These are phyloP conservation scores for Diaporthe sp. DNA, from an alignment of 2,329 filamentous ascomycete species.

Conservation along the genomic window DNA sequence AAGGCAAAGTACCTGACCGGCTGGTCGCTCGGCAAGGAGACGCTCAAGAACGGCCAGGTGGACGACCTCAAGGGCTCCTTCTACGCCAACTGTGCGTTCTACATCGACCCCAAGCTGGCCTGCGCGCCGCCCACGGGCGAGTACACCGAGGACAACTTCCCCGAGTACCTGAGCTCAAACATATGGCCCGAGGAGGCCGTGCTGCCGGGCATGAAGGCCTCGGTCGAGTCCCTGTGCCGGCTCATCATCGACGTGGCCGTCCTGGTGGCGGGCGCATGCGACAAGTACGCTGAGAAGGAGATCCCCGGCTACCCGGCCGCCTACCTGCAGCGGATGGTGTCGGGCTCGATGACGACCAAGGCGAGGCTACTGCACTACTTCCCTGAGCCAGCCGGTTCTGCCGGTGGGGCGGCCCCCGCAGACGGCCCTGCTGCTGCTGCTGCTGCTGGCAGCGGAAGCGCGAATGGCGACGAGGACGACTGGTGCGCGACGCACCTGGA, in stretches of 20 bases:
- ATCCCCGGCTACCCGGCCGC: conserved; percentile 81
- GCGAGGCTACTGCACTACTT: conserved; percentile 95
- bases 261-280: conserved; percentile 90
- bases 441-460: conserved; percentile 47
- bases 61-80: conserved; percentile 87
- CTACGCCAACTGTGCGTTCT: conserved; percentile 87
- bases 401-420: conserved; percentile 46
- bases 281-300: conserved; percentile 84
- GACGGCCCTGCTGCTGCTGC: conserved; percentile 49
- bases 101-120: conserved; percentile 73
- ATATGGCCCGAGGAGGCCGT: conserved; percentile 82
- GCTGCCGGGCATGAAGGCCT: conserved; percentile 81
- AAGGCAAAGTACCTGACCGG: conserved; percentile 76
- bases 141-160: conserved; percentile 75
- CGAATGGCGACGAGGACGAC: conserved; percentile 75
- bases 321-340: conserved; percentile 90
- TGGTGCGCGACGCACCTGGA: conserved; percentile 96
- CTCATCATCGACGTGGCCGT: conserved; percentile 92
- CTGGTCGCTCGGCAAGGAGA: conserved; percentile 88
- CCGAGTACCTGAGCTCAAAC: conserved; percentile 91
- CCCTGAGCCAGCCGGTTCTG: conserved; percentile 64
- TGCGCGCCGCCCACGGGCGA: conserved; percentile 71
- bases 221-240: conserved; percentile 81
- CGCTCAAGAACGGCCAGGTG: conserved; percentile 80
- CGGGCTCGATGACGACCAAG: conserved; percentile 88